Conservation (phyloP, 2,329 filamentous ascomycete species). For the Polytolypa hystricis region DNA sequence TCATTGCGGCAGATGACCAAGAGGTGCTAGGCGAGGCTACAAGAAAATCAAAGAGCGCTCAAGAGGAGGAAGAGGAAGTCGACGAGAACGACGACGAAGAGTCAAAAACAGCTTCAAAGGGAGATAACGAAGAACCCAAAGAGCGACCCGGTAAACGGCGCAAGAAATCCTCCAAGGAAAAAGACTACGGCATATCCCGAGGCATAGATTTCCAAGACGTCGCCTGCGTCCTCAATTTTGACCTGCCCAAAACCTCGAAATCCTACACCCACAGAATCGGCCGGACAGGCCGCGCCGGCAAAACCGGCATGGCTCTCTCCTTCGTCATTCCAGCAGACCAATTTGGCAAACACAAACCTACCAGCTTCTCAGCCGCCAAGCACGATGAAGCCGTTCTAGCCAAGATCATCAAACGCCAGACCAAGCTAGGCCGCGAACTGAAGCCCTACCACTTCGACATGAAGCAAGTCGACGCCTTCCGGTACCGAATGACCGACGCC, state of each 20-base stretch:
- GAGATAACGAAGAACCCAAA: constrained; percentile 20
- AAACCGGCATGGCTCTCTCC: constrained; percentile 88
- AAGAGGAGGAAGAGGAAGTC: constrained; percentile 15
- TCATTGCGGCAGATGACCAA: constrained; percentile 89
- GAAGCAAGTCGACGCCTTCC: constrained; percentile 83
- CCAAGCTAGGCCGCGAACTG: constrained; percentile 66
- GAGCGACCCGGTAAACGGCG: constrained; percentile 49
- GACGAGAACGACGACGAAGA: constrained; percentile 20
- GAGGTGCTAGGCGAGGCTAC: constrained; percentile 56
- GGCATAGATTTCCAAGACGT: constrained; percentile 97
- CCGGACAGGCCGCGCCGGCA: constrained; percentile 80
- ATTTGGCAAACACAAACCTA: constrained; percentile 84
- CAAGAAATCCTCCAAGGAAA: constrained; percentile 57
- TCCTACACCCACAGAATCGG: constrained; percentile 97
- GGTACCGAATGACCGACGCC: constrained; percentile 90
- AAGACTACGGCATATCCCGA: constrained; percentile 89
- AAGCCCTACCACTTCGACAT: constrained; percentile 93
- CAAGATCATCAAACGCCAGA: constrained; percentile 69
- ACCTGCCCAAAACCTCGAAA: constrained; percentile 75
- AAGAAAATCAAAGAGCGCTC: constrained; percentile 16
- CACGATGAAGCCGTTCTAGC: constrained; percentile 75
- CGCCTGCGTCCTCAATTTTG: constrained; percentile 90
- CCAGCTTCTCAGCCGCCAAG: constrained; percentile 60
- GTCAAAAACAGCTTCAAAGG: constrained; percentile 5
- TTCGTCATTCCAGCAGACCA: constrained; percentile 77